phyloP scores from a whole-genome alignment of 371 early-diverging fungal genomes.

The Fennellomyces sp. region DNA sequence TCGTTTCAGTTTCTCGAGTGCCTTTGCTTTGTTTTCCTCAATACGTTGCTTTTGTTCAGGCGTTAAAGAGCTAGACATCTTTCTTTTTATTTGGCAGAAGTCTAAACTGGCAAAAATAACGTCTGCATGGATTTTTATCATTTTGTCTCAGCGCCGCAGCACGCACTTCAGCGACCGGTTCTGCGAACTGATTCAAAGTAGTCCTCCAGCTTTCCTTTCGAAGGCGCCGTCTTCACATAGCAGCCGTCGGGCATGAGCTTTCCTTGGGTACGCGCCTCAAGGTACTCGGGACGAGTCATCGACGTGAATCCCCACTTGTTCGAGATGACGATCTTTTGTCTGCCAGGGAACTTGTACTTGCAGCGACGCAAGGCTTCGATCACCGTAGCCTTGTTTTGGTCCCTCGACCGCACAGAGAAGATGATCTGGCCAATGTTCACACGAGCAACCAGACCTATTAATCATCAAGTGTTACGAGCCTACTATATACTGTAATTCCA shows the following conservation, averaged over 20 bases:
- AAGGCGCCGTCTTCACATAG: constrained; percentile 94
- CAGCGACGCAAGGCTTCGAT: constrained; percentile 97
- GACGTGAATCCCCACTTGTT: constrained; percentile 99
- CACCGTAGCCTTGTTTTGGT: constrained; percentile 92
- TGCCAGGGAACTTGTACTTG: constrained; percentile 99
- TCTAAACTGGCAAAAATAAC: too few species aligned
- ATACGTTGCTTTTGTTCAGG: constrained; percentile 21
- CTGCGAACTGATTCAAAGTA: constrained; percentile 45
- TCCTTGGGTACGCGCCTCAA: constrained; percentile 79
- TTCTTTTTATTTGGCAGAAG: not conserved
- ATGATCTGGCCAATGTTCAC: constrained; percentile 99
- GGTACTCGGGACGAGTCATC: constrained; percentile 91
- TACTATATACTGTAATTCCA: not conserved
- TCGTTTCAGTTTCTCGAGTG: constrained; percentile 15
- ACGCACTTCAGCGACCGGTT: too few species aligned
- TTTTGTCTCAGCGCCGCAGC: constrained; percentile 1
- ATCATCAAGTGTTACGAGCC: not conserved
- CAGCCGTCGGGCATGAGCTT: constrained; percentile 92
- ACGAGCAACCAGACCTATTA: constrained; percentile 94
- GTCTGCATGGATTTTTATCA: too few species aligned
- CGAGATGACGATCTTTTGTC: constrained; percentile 98
- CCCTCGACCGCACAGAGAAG: constrained; percentile 98
- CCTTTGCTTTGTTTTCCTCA: constrained; percentile 20
- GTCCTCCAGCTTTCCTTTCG: constrained; percentile 84
- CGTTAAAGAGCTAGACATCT: constrained; percentile 5